Base-by-base conservation (phyloP, 116 monocot species). In the Cymodocea nodosa region DNA sequence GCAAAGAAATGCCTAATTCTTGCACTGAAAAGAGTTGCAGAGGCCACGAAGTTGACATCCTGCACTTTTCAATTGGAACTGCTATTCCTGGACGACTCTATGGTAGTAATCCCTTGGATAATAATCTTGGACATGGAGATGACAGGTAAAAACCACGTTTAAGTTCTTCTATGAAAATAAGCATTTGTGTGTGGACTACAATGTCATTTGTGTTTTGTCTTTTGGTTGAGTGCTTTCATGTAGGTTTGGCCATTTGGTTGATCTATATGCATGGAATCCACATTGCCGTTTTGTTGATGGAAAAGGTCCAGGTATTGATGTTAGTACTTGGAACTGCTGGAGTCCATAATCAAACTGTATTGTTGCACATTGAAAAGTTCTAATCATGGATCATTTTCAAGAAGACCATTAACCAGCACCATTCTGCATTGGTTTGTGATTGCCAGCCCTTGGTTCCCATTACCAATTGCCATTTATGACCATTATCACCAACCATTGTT, bases 11-110 rank as follows among this genome's bases (percentile, higher is more conserved):
- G 75, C 84, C 82, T 63, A 84, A 79, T 66, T 73, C 74, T 65
- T 98, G 98, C 73, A 92, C 82, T 36, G 80, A 44, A 36, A 78
- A 79, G 75, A 88, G 54, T 71, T 98, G 98, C 58, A 76, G 69
- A 50, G 92, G 98, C 56, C 82, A 92, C 77, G 98, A 98, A 79
- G 98, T 98, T 15, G 98, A 98, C 61, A 82, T 98, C 19, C 89
- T 98, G 89, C 98, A 98, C 64, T 98, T 98, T 66, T 98, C 98
- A 40, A 71, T 98, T 84, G 98, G 98, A 73, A 98, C 63, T 92
- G 98, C 98, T 36, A 86, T 98, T 81, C 92, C 98, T 11, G 92
- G 98, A 50, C 71, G 92, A 44, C 68, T 92, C 56, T 98, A 98
- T 83, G 98, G 98, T 69, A 80, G 80, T 39, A 98, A 98, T 75